A percentile compares a stretch with the other conserved stretches of the same genome.
Conservation (phyloP, 306 rosid species). For the Malus sylvestris region DNA sequence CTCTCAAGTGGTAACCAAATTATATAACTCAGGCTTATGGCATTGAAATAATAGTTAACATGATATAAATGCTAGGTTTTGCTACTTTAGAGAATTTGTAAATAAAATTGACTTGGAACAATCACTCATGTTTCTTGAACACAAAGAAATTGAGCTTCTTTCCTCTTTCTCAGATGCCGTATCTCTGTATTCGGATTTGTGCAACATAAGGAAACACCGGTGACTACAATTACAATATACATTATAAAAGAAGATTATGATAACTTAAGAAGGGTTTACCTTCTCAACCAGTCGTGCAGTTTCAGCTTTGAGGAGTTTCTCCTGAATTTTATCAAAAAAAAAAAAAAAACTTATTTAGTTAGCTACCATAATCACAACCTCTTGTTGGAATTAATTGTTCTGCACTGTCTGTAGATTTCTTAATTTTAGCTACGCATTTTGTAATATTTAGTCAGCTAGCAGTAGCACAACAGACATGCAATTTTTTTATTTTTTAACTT, state of each 20-base stretch:
- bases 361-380: not conserved
- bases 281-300: conserved; percentile 53
- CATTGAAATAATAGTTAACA: not conserved
- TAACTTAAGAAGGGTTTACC: conserved; percentile 26
- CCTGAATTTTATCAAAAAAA: conserved; percentile 39
- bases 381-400: not conserved
- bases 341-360: not conserved
- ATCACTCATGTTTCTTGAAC: not conserved
- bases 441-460: not conserved
- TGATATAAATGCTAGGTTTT: not conserved
- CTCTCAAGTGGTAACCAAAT: not conserved
- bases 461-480: not conserved
- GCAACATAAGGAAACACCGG: not conserved
- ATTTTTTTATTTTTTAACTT: not conserved
- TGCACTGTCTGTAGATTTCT: not conserved
- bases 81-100: not conserved
- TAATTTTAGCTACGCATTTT: not conserved
- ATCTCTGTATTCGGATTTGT: not conserved
- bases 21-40: not conserved
- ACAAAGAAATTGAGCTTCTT: not conserved
- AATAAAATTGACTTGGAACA: not conserved
- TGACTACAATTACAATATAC: not conserved
- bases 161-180: not conserved
- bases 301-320: conserved; percentile 45
- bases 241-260: not conserved